phyloP scores from a whole-genome alignment of 805 yeast species.

The Zygosaccharomyces bisporus region DNA sequence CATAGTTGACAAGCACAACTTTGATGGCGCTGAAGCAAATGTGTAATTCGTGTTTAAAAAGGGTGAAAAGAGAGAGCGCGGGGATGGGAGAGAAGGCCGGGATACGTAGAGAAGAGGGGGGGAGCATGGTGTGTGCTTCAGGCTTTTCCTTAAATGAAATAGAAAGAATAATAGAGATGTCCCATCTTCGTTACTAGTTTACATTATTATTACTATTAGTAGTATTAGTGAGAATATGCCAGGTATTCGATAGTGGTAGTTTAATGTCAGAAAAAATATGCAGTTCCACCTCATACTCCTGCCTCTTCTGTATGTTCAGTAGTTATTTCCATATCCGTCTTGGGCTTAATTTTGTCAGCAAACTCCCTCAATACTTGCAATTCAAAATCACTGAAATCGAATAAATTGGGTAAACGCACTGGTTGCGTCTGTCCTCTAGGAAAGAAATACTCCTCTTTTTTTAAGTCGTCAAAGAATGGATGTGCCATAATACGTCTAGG shows the following conservation, averaged over 20 bases:
- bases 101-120: background rate
- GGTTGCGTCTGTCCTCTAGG: slow-evolving; percentile 52
- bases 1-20: background rate
- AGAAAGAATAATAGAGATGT: slow-evolving; percentile 4
- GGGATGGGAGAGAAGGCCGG: background rate
- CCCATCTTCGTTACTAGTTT: slow-evolving; percentile 13
- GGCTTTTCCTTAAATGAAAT: background rate
- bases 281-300: slow-evolving; percentile 1
- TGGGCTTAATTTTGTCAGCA: slow-evolving; percentile 21
- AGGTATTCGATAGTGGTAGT: background rate
- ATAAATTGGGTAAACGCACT: slow-evolving; percentile 46
- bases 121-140: background rate
- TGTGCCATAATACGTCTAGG: slow-evolving; percentile 84
- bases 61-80: background rate
- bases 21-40: background rate
- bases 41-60: background rate
- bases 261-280: background rate
- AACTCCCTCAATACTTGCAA: slow-evolving; percentile 43
- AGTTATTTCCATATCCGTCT: slow-evolving; percentile 2
- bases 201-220: slow-evolving; percentile 12
- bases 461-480: slow-evolving; percentile 83
- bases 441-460: slow-evolving; percentile 49
- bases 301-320: slow-evolving; percentile 6
- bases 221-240: slow-evolving; percentile 4
- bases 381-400: slow-evolving; percentile 72